Percentiles rank a stretch among this genome's conserved stretches.
phyloP scores from a whole-genome alignment of 441 rosid species.

The Populus hybrid region DNA sequence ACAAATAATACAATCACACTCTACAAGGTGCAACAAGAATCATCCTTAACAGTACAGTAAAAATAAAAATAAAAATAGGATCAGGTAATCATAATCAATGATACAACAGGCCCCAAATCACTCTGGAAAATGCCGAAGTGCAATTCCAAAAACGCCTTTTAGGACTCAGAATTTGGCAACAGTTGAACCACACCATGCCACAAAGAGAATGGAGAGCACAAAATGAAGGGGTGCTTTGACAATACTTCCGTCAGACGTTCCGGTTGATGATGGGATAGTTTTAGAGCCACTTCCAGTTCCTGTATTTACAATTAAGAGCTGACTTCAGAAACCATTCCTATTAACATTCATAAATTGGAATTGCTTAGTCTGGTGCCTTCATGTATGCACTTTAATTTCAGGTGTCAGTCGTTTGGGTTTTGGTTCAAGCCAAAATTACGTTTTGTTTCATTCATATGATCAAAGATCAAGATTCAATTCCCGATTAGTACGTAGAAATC shows the following conservation, averaged over 20 bases:
- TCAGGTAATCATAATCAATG: conserved; percentile 6
- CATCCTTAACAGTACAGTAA: neutral
- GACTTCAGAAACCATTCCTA: neutral
- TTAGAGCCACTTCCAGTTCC: conserved; percentile 35
- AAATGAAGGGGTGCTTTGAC: conserved; percentile 19
- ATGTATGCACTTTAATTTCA: neutral
- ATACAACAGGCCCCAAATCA: neutral
- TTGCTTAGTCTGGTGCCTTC: neutral
- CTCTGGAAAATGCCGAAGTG: neutral
- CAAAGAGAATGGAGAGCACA: conserved; percentile 19
- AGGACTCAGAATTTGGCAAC: conserved; percentile 24
- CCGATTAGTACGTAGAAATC: neutral
- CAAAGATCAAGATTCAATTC: neutral
- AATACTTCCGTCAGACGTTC: conserved; percentile 39
- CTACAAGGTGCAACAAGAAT: neutral
- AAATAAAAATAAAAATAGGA: neutral
- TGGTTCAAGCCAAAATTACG: neutral
- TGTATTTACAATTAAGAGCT: conserved; percentile 3
- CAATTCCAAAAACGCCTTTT: neutral
- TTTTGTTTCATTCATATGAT: neutral
- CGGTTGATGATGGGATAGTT: conserved; percentile 32
- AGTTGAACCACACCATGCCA: conserved; percentile 24
- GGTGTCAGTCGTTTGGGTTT: neutral
- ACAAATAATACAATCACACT: conserved; percentile 17
- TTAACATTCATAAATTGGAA: neutral